Percentiles rank a stretch among this genome's conserved stretches.
Evolutionary conservation across 2,329 filamentous ascomycete genomes (phyloP).

Genomic region (Cladosporium sphaerospermum): DNA sequence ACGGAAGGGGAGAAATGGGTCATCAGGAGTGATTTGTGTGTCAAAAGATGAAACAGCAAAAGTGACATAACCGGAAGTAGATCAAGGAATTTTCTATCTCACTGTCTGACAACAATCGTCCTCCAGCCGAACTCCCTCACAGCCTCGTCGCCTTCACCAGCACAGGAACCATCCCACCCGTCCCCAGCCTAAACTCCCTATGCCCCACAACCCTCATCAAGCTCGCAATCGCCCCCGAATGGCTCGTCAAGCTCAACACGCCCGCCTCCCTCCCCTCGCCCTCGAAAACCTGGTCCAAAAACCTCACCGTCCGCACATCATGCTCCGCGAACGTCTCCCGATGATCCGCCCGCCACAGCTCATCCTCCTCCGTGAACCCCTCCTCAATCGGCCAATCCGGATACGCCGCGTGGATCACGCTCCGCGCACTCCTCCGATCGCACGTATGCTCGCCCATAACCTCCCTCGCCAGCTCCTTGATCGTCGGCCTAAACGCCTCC

Average conservation of each 20-base stretch:
- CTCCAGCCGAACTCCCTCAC: not conserved
- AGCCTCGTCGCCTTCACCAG: conserved; percentile 37
- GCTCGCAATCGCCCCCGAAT: conserved; percentile 54
- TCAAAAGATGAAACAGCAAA: conserved; percentile 41
- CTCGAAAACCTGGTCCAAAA: conserved; percentile 51
- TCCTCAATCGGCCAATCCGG: conserved; percentile 53
- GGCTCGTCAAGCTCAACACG: conserved; percentile 51
- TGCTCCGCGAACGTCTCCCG: conserved; percentile 46
- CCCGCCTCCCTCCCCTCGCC: conserved; percentile 33
- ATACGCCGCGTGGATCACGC: conserved; percentile 48
- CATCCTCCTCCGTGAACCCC: conserved; percentile 55
- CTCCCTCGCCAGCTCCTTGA: conserved; percentile 61
- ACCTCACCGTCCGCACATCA: conserved; percentile 17
- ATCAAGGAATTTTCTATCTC: too few species aligned
- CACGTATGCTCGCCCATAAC: conserved; percentile 64
- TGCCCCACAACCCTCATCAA: conserved; percentile 44
- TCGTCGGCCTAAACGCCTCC: conserved; percentile 49
- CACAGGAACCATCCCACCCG: conserved; percentile 48
- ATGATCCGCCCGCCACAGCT: conserved; percentile 36
- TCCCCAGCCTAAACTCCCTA: conserved; percentile 41
- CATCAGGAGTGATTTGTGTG: conserved; percentile 73
- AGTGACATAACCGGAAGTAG: too few species aligned
- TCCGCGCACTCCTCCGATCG: conserved; percentile 50
- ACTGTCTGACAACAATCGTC: too few species aligned
- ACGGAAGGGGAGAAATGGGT: conserved; percentile 83